Conservation (phyloP, 768 basidiomycete species). For the Amanita jacksonii region DNA sequence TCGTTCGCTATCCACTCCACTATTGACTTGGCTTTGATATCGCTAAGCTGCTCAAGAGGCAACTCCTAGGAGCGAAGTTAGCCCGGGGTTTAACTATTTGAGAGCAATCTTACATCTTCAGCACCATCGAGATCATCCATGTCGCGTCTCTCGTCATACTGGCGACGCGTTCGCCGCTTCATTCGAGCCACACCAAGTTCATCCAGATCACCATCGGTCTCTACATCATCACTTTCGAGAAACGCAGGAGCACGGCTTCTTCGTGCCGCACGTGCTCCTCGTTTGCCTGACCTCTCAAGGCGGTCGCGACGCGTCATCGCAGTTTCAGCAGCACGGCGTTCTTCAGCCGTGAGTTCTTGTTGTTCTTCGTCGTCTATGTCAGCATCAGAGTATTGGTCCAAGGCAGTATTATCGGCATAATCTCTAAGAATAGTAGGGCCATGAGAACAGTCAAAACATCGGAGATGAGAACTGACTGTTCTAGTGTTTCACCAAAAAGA, state of each 20-base stretch:
- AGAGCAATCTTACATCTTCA: constrained; percentile 59
- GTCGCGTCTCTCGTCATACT: constrained; percentile 90
- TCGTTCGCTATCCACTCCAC: constrained; percentile 97
- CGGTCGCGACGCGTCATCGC: constrained; percentile 88
- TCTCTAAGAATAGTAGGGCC: constrained; percentile 40
- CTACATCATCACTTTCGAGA: constrained; percentile 72
- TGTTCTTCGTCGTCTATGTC: constrained; percentile 79
- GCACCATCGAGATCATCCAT: constrained; percentile 85
- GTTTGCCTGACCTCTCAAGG: constrained; percentile 52
- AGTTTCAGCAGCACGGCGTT: constrained; percentile 74
- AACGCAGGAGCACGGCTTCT: constrained; percentile 83
- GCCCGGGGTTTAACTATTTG: background rate
- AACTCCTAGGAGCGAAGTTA: constrained; percentile 54
- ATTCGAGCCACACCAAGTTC: constrained; percentile 61
- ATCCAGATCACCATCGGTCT: constrained; percentile 65
- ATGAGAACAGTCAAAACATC: constrained; percentile 5
- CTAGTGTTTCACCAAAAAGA: constrained; percentile 74
- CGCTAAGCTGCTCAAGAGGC: constrained; percentile 90
- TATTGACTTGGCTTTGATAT: constrained; percentile 96
- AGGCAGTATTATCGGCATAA: constrained; percentile 71
- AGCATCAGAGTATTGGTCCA: constrained; percentile 82
- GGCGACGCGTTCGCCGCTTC: constrained; percentile 74
- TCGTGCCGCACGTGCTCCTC: constrained; percentile 65
- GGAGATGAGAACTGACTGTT: constrained; percentile 41
- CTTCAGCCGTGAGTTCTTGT: constrained; percentile 55